Evolutionary conservation across 1,139 yeast genomes (phyloP), one percentile per base, ranked within the genome.

Genomic region (Yamadazyma kanchanaburiensis): DNA sequence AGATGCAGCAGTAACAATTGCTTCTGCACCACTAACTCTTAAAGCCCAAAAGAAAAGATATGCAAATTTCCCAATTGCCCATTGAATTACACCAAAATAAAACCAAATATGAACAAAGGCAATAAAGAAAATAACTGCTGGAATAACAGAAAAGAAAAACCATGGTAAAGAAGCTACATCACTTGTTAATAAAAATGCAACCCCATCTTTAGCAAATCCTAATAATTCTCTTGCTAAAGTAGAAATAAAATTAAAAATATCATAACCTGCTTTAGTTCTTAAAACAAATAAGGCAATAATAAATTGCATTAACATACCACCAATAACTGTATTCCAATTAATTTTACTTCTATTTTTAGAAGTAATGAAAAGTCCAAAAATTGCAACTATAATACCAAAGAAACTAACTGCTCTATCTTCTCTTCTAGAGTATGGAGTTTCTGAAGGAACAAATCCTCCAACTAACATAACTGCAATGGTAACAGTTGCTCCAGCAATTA

Each of bases 1-100:
- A 24, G 83, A 74, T 1, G 84, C 84, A 26, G 83, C 80, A 9
- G 82, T 82, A 20, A 78, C 80, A 30, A 77, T 73, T 16, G 84
- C 77, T 51, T 78, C 85, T 27, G 84, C 82, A 43, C 85, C 85
- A 19, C 78, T 68, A 12, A 76, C 75, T 39, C 65, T 60, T 62
- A 77, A 66, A 21, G 77, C 51, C 82, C 82, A 78, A 62, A 70
- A 75, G 61, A 78, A 77, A 45, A 77, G 67, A 47, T 55, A 55
- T 13, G 83, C 80, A 44, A 76, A 74, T 53, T 78, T 78, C 27
- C 68, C 68, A 39, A 78, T 69, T 25, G 61, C 64, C 84, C 84
- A 78, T 51, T 78, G 84, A 35, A 78, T 59, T 14, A 72, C 58
- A 15, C 82, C 83, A 54, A 63, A 72, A 56, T 77, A 77, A 58